These are phyloP conservation scores for Exserohilum turcica DNA, from an alignment of 2,329 filamentous ascomycete genomes.

Conservation along the genomic window DNA sequence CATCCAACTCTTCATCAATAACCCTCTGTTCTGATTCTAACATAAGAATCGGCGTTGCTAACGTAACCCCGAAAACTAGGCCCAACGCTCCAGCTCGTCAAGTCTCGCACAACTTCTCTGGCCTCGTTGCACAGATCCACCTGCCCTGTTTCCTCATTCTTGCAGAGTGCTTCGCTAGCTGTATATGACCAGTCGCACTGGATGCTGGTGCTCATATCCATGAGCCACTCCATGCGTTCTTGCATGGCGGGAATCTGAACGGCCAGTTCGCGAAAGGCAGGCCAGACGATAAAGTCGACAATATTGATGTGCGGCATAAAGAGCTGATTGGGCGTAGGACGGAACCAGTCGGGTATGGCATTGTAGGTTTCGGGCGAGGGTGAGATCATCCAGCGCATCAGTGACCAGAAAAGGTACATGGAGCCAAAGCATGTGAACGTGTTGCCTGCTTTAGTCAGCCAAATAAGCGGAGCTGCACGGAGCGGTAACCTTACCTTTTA, in stretches of 20 bases:
- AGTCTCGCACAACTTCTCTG: slow-evolving; percentile 18
- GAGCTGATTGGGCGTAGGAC: slow-evolving; percentile 33
- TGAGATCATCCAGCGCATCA: slow-evolving; percentile 35
- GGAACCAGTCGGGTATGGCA: slow-evolving; percentile 30
- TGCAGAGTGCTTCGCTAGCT: slow-evolving; percentile 14
- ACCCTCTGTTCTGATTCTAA: slow-evolving; percentile 25
- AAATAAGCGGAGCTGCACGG: background rate
- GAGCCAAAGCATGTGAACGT: slow-evolving; percentile 32
- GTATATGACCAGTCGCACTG: slow-evolving; percentile 27
- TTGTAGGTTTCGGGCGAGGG: slow-evolving; percentile 31
- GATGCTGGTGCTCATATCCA: slow-evolving; percentile 26
- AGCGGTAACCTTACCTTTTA: slow-evolving; percentile 19
- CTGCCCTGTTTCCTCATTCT: slow-evolving; percentile 18
- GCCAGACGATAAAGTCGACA: slow-evolving; percentile 31
- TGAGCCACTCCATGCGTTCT: slow-evolving; percentile 31
- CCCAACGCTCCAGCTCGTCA: slow-evolving; percentile 29
- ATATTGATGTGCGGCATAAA: slow-evolving; percentile 35
- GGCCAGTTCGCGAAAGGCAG: slow-evolving; percentile 31
- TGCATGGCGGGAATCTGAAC: slow-evolving; percentile 35
- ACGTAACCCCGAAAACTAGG: slow-evolving; percentile 31
- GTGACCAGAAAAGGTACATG: slow-evolving; percentile 32
- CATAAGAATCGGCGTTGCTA: slow-evolving; percentile 32
- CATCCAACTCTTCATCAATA: slow-evolving; percentile 6
- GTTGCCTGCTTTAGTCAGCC: slow-evolving; percentile 18
- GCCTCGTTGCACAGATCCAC: slow-evolving; percentile 23